These are phyloP conservation scores for Astrocystis sublimbata DNA, from an alignment of 495 filamentous ascomycete species.

Conservation along the genomic window DNA sequence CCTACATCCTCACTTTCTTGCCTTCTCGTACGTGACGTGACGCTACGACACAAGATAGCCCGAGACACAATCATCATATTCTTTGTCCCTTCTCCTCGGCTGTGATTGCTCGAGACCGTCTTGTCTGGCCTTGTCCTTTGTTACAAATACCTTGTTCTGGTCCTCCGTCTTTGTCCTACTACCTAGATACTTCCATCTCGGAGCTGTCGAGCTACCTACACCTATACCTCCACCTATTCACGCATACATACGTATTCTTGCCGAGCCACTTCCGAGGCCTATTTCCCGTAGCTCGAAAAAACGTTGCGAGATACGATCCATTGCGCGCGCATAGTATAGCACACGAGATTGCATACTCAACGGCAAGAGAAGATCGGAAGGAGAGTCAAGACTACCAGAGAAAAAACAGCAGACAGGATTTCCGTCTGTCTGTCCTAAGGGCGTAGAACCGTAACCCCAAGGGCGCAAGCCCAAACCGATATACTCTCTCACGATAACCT, in stretches of 20 bases:
- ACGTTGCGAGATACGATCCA: neutral
- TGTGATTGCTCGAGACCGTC: no score
- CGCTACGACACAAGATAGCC: no score
- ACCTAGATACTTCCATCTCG: no score
- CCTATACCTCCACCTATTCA: no score
- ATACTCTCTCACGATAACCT: no score
- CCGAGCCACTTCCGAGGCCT: neutral
- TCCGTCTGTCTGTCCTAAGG: neutral
- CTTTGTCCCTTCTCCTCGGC: no score
- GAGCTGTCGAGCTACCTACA: neutral
- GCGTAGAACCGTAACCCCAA: no score
- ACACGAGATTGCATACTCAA: neutral
- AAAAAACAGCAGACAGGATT: no score
- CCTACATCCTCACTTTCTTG: no score
- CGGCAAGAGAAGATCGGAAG: neutral
- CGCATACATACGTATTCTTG: neutral
- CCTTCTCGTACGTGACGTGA: no score
- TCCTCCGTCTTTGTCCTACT: neutral
- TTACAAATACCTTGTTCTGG: neutral
- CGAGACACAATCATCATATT: no score
- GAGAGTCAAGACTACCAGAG: neutral
- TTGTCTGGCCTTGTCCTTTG: neutral
- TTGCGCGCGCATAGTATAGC: neutral
- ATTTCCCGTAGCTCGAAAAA: neutral
- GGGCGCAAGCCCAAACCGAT: slow-evolving; percentile 24